Evolutionary conservation across 371 early-diverging fungal species (phyloP).

Genomic region (Actinomortierella ambigua): DNA sequence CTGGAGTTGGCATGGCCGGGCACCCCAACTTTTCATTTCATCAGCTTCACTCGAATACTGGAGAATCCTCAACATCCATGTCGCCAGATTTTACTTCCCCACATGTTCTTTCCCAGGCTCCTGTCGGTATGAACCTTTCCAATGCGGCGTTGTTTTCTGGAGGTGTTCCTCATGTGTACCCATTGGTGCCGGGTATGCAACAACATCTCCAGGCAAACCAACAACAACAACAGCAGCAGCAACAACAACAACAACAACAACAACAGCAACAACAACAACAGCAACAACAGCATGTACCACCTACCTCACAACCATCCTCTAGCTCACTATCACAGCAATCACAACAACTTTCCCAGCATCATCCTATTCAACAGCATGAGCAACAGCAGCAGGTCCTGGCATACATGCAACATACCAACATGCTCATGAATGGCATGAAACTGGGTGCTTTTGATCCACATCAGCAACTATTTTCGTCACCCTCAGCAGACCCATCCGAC

Average conservation of each 20-base stretch:
- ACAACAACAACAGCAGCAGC: neutral
- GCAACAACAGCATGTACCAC: neutral
- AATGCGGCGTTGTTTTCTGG: too few species aligned
- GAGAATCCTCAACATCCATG: too few species aligned
- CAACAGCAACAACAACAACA: conserved; percentile 3
- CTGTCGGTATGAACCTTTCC: too few species aligned
- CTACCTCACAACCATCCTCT: too few species aligned
- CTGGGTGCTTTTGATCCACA: neutral
- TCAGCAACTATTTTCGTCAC: neutral
- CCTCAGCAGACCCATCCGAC: neutral
- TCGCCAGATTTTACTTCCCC: too few species aligned
- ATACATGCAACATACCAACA: neutral
- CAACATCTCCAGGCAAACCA: too few species aligned
- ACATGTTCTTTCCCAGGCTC: too few species aligned
- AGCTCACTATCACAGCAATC: conserved; percentile 4
- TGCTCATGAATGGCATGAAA: neutral
- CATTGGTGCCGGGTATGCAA: too few species aligned
- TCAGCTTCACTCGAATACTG: too few species aligned
- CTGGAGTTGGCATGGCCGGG: too few species aligned
- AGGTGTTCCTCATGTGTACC: too few species aligned
- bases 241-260: conserved; percentile 2
- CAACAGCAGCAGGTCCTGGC: neutral
- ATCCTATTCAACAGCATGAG: neutral
- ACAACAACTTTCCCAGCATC: conserved; percentile 1
- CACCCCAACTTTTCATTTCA: too few species aligned